Conservation (phyloP, 495 filamentous ascomycete genomes). For the Trichocladium antarcticum region DNA sequence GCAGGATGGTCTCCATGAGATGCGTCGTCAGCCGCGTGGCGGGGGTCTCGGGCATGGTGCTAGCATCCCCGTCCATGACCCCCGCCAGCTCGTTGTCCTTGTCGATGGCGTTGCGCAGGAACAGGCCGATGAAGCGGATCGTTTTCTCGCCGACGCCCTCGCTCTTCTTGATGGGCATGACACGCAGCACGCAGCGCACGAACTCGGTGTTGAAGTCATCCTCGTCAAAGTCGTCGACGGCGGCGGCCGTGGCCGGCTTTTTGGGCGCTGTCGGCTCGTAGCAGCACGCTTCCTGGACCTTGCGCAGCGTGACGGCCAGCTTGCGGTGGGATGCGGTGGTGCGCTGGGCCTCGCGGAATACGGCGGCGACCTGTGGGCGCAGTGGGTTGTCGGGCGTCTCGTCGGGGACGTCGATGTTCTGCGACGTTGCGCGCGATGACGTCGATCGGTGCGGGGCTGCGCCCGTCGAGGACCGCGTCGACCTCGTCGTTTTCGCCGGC, state of each 20-base stretch:
- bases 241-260: conserved; percentile 33
- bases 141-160: conserved; percentile 80
- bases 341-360: conserved; percentile 81
- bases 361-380: conserved; percentile 60
- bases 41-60: conserved; percentile 65
- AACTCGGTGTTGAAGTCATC: conserved; percentile 81
- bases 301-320: conserved; percentile 71
- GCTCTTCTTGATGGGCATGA: conserved; percentile 81
- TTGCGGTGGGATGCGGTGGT: conserved; percentile 84
- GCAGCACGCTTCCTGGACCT: conserved; percentile 79
- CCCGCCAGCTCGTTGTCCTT: conserved; percentile 54
- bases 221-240: conserved; percentile 55
- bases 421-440: conserved; percentile 51
- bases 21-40: conserved; percentile 61
- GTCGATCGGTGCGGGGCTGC: conserved; percentile 42
- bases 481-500: conserved; percentile 39
- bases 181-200: conserved; percentile 63
- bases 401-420: conserved; percentile 55
- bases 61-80: conserved; percentile 45
- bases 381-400: conserved; percentile 61
- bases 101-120: conserved; percentile 69
- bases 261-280: conserved; percentile 54
- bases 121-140: conserved; percentile 74
- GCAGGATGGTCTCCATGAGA: conserved; percentile 57
- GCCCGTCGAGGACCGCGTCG: conserved; percentile 45